Conservation (phyloP, 2,329 filamentous ascomycete species). For the Diaporthe capsici region DNA sequence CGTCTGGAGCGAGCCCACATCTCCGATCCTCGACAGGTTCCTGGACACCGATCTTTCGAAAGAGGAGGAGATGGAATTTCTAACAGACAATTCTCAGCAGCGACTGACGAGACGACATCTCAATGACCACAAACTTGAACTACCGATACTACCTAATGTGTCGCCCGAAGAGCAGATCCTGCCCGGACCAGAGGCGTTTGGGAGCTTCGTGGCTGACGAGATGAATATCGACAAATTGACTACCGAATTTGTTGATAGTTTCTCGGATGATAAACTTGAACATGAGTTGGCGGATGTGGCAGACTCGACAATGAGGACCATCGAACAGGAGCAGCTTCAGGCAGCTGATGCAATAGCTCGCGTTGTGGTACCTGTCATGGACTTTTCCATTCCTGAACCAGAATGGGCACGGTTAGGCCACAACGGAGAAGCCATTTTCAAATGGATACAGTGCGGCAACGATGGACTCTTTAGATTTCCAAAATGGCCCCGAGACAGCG, state of each 20-base stretch:
- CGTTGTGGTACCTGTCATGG: conserved; percentile 48
- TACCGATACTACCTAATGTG: conserved; percentile 44
- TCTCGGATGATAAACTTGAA: conserved; percentile 26
- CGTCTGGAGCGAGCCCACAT: conserved; percentile 44
- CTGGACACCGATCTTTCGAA: conserved; percentile 15
- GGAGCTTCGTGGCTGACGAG: conserved; percentile 41
- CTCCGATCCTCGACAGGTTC: conserved; percentile 34
- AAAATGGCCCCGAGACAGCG: conserved; percentile 46
- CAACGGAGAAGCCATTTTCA: conserved; percentile 43
- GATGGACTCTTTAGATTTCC: conserved; percentile 43
- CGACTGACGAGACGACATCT: conserved; percentile 13
- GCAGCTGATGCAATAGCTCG: conserved; percentile 47
- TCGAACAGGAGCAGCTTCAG: conserved; percentile 49
- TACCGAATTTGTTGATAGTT: background rate
- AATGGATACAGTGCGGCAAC: conserved; percentile 43
- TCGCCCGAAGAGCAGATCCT: background rate
- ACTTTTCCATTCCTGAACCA: conserved; percentile 46
- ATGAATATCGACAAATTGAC: conserved; percentile 30
- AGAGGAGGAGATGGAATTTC: conserved; percentile 30
- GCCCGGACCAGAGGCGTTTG: conserved; percentile 28
- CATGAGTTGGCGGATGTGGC: conserved; percentile 41
- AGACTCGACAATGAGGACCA: conserved; percentile 41
- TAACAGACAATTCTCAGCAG: conserved; percentile 29
- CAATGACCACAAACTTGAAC: conserved; percentile 45
- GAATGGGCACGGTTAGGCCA: conserved; percentile 46